Conservation (phyloP, 2,329 filamentous ascomycete species). For the Aschersonia sp. region DNA sequence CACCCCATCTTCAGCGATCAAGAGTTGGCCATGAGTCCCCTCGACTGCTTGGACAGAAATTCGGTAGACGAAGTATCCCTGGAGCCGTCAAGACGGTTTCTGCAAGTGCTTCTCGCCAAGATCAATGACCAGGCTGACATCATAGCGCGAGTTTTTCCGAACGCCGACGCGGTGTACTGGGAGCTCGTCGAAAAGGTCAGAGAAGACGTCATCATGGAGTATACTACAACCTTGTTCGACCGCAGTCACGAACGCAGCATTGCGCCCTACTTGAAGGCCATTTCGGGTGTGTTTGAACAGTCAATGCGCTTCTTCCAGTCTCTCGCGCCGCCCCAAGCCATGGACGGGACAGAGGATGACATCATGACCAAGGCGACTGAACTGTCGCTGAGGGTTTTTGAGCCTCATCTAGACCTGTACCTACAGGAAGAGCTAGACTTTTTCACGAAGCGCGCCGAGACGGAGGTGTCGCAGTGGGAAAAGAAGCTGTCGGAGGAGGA, state of each 20-base stretch:
- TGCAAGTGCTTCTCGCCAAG: constrained; percentile 57
- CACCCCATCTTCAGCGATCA: constrained; percentile 70
- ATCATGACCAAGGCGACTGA: constrained; percentile 52
- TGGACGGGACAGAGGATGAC: constrained; percentile 35
- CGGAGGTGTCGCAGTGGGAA: constrained; percentile 75
- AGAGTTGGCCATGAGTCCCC: constrained; percentile 50
- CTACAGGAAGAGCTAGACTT: constrained; percentile 80
- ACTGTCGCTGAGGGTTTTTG: constrained; percentile 62
- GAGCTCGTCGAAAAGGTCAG: constrained; percentile 69
- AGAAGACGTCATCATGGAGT: constrained; percentile 76
- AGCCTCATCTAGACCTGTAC: constrained; percentile 88
- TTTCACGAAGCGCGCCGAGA: constrained; percentile 64
- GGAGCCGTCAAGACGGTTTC: constrained; percentile 70
- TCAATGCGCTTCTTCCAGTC: constrained; percentile 62
- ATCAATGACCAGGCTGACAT: constrained; percentile 71
- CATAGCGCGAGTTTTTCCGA: constrained; percentile 72
- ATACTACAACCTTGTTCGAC: constrained; percentile 73
- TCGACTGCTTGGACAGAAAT: constrained; percentile 66
- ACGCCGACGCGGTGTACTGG: constrained; percentile 56
- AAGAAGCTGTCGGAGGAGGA: constrained; percentile 85
- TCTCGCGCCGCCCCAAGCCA: constrained; percentile 43
- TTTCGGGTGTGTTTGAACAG: constrained; percentile 82
- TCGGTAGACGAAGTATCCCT: constrained; percentile 55
- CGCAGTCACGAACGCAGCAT: constrained; percentile 67
- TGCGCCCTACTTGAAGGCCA: constrained; percentile 67